Evolutionary conservation across 805 yeast genomes (phyloP).

Genomic region (Scheffersomyces coipomensis): DNA sequence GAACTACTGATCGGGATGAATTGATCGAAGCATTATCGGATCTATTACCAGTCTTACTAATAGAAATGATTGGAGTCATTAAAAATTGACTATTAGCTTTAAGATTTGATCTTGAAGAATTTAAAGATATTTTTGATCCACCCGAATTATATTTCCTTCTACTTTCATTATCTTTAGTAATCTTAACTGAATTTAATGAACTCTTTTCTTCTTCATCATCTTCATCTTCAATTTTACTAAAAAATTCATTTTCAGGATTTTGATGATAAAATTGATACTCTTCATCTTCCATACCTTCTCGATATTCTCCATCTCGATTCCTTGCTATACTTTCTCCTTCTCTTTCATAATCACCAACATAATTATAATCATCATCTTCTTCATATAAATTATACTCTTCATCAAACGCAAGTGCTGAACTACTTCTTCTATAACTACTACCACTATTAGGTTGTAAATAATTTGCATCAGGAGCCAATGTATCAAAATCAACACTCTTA

Average conservation of each 20-base stretch:
- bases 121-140: background rate
- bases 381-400: background rate
- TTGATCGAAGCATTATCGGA: constrained; percentile 2
- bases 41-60: background rate
- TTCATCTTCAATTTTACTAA: constrained; percentile 1
- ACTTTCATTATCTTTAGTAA: no score
- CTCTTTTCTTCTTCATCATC: background rate
- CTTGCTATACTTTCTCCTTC: background rate
- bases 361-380: background rate
- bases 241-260: constrained; percentile 6
- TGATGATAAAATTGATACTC: constrained; percentile 7
- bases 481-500: background rate
- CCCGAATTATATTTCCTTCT: background rate
- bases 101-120: background rate
- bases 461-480: background rate
- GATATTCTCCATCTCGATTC: background rate
- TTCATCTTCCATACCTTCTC: background rate
- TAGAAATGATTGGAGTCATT: background rate
- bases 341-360: background rate
- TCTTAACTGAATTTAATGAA: constrained; percentile 1
- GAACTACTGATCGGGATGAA: constrained; percentile 13
- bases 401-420: background rate
- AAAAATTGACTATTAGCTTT: background rate
- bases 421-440: background rate
- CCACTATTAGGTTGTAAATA: no score